phyloP scores from a whole-genome alignment of 176 grass and related monocot genomes.

The Microstegium vimineum region DNA sequence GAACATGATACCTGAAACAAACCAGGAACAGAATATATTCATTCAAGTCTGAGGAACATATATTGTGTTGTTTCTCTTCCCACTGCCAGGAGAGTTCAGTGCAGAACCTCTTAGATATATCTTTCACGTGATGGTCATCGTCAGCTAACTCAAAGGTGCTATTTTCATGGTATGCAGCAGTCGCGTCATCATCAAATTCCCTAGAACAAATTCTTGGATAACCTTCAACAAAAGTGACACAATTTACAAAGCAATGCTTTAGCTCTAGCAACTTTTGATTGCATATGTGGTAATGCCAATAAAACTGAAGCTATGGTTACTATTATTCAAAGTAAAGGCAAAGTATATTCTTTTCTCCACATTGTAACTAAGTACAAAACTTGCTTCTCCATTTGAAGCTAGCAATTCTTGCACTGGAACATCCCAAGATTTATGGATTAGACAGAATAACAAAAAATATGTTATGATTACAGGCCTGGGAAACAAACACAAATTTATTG shows the following conservation, averaged over 20 bases:
- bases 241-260: neutral
- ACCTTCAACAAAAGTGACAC: constrained; percentile 33
- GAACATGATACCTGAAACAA: constrained; percentile 83
- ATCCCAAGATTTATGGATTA: neutral
- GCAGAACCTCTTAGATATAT: constrained; percentile 72
- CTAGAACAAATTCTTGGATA: constrained; percentile 95
- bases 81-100: neutral
- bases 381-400: constrained; percentile 1
- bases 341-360: neutral
- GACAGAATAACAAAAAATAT: constrained; percentile 8
- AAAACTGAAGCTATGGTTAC: neutral
- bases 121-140: constrained; percentile 44
- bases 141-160: constrained; percentile 41
- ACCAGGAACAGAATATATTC: neutral
- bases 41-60: neutral
- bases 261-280: neutral
- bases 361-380: neutral
- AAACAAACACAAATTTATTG: neutral
- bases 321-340: neutral
- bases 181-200: constrained; percentile 73
- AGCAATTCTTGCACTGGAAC: neutral
- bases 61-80: neutral
- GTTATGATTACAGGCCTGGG: neutral
- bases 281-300: neutral
- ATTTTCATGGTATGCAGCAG: constrained; percentile 61